These are phyloP conservation scores for Phytopythium delawarense DNA, from an alignment of 352 stramenopile species.

Conservation along the genomic window DNA sequence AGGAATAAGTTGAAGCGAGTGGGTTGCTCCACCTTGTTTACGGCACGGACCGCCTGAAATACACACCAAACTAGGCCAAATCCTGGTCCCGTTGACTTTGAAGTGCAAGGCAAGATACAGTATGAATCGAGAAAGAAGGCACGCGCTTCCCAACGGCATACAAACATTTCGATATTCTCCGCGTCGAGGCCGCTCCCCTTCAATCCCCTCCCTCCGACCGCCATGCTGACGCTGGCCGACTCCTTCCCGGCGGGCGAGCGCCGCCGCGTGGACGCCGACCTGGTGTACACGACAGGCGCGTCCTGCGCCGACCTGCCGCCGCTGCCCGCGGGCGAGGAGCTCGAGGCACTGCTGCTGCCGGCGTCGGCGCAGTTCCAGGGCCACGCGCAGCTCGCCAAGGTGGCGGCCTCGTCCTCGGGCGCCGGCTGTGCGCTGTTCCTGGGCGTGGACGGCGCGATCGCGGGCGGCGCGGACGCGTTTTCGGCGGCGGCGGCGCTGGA, in stretches of 20 bases:
- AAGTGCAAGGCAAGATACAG: neutral
- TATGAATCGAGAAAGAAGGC: neutral
- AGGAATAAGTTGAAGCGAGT: neutral
- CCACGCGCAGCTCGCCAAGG: constrained; percentile 35
- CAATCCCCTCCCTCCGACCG: neutral
- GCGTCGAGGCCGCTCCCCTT: neutral
- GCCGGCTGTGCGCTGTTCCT: constrained; percentile 34
- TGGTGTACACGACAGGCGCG: constrained; percentile 28
- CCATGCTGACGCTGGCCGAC: neutral
- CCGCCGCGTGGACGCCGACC: constrained; percentile 19
- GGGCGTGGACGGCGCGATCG: constrained; percentile 21
- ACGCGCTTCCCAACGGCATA: neutral
- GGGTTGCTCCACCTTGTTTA: neutral
- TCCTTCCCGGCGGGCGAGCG: neutral
- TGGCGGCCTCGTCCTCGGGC: constrained; percentile 11
- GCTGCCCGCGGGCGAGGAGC: constrained; percentile 19
- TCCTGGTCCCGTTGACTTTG: constrained; percentile 7
- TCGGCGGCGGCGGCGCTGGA: constrained; percentile 20
- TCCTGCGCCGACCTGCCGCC: constrained; percentile 15
- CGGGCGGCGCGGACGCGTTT: constrained; percentile 10
- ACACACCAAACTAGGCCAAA: neutral
- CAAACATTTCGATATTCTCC: constrained; percentile 8
- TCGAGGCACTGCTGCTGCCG: constrained; percentile 20
- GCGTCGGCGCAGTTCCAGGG: constrained; percentile 20
- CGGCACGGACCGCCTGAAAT: too few relatives aligned